A percentile compares a stretch with the other conserved stretches of the same genome.
Conservation (phyloP, 257 asterid species). For the Solanum bukasovii region DNA sequence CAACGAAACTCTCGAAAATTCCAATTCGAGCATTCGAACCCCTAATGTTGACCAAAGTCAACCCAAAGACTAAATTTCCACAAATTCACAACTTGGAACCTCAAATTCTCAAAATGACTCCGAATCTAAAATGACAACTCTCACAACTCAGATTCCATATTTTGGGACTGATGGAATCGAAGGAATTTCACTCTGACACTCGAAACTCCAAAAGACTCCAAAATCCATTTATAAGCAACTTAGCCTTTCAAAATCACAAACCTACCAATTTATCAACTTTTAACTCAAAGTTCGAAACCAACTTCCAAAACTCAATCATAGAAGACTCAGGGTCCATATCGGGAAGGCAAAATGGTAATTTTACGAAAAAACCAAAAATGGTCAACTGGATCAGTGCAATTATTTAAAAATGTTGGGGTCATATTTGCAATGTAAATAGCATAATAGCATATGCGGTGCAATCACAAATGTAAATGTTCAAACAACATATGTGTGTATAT, state of each 20-base stretch:
- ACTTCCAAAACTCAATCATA: neutral
- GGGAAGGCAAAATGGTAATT: neutral
- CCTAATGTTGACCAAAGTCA: neutral
- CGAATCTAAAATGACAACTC: no score
- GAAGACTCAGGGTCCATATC: neutral
- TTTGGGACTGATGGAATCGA: neutral
- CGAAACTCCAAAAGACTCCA: neutral
- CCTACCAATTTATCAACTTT: neutral
- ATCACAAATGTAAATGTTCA: no score
- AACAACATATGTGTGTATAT: neutral
- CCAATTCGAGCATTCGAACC: neutral
- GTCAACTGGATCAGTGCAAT: neutral
- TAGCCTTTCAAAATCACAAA: neutral
- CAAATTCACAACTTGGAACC: neutral
- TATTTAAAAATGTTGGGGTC: neutral
- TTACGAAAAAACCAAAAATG: neutral
- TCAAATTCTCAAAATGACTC: neutral
- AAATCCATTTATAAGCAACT: neutral
- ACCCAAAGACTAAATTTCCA: neutral
- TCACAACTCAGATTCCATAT: no score
- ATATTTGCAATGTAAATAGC: neutral
- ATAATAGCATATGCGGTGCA: neutral
- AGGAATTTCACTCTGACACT: neutral
- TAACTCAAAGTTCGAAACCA: neutral
- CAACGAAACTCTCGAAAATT: neutral